A percentile compares a stretch with the other conserved stretches of the same genome.
These are phyloP conservation scores for Phaeosphaeria sp. DNA, from an alignment of 2,329 filamentous ascomycete genomes.

Conservation along the genomic window DNA sequence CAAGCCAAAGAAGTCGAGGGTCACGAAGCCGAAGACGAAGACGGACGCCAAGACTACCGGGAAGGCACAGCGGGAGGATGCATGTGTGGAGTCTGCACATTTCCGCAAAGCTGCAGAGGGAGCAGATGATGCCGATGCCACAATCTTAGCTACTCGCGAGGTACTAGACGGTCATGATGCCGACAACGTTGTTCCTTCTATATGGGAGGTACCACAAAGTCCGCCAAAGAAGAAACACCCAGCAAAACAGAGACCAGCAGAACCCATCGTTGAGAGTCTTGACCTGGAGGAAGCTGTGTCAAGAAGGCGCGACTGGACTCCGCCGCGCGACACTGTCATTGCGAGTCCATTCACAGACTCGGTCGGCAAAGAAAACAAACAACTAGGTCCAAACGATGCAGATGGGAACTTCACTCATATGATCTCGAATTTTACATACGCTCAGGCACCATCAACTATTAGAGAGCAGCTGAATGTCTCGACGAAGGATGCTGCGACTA, in stretches of 20 bases:
- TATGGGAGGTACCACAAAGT: slow-evolving; percentile 36
- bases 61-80: slow-evolving; percentile 22
- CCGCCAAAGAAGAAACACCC: slow-evolving; percentile 19
- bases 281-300: slow-evolving; percentile 39
- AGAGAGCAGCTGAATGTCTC: slow-evolving; percentile 5
- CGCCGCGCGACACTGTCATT: slow-evolving; percentile 34
- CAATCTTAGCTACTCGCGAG: not conserved
- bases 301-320: slow-evolving; percentile 47
- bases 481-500: slow-evolving; percentile 4
- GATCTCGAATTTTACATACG: slow-evolving; percentile 39
- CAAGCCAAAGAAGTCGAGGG: slow-evolving; percentile 33
- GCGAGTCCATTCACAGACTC: slow-evolving; percentile 22
- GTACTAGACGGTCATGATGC: not conserved
- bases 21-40: slow-evolving; percentile 28
- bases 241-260: slow-evolving; percentile 18
- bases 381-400: slow-evolving; percentile 3
- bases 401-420: slow-evolving; percentile 32
- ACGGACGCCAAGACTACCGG: slow-evolving; percentile 11
- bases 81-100: slow-evolving; percentile 30
- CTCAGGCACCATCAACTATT: slow-evolving; percentile 20
- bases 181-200: slow-evolving; percentile 15
- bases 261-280: slow-evolving; percentile 15
- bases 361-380: slow-evolving; percentile 33
- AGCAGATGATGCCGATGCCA: slow-evolving; percentile 2
- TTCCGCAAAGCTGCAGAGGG: slow-evolving; percentile 11